Base-by-base conservation (phyloP, 1,284 basidiomycete genomes). In the Neonothopanus nambi region DNA sequence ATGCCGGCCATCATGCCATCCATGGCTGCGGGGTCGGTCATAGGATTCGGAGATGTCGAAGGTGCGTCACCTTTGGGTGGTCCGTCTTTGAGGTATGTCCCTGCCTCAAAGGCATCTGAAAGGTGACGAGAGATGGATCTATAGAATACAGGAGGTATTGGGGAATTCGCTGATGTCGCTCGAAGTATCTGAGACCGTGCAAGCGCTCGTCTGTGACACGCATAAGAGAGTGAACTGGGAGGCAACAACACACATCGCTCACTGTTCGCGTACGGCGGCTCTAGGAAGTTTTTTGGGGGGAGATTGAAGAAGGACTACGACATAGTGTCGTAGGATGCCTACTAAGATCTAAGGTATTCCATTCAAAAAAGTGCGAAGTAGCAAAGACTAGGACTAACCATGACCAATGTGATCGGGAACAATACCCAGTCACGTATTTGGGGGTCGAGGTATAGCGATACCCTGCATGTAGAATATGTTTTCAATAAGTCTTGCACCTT, bases 1-100 rank as follows among this genome's bases (percentile, higher is more conserved):
- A 99, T 93, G 48, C 93, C 93, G 26, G 95, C 84, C 95, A 99
- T 97, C 93, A 99, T 97, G 24, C 89, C 89, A 58, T 99, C 97
- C 95, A 99, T 98, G 46, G 88, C 85, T 36, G 82, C 83, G 5
- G 93, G 93, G 73, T 99, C 95, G 5, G 82, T 81, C 64, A 99
- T 81, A 0, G 89, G 87, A 62, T 89, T 91, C 13, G 84, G 79
- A 15, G 90, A 78, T 1, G 80, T 63, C 11, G 76, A 63, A 0
- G 81, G 70, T 8, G 79, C 71, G 56, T 87, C 84, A 24, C 69
- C 70, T 61, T 86, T 85, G 1, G 87, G 84, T 13, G 88, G 86
- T 2, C 87, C 87, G 54, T 91, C 90, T 66, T 95, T 94, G 57
- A 98, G 84, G 70, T 91, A 97, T 12, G 79, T 80, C 24, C 93